These are phyloP conservation scores for Pholiota adiposa DNA, from an alignment of 1,284 basidiomycete genomes.

Conservation along the genomic window DNA sequence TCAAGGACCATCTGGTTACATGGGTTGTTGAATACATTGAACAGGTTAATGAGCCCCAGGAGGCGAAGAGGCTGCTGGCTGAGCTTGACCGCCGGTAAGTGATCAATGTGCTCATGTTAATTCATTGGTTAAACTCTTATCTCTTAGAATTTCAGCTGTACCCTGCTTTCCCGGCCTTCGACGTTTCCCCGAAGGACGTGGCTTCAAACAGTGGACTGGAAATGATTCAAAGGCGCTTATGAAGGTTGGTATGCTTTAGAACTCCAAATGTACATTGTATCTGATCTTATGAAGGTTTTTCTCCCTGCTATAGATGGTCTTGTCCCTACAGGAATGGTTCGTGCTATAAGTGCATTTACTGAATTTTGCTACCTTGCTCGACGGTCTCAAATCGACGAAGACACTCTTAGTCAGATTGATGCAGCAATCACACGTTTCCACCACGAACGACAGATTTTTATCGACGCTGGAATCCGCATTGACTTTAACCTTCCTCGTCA, in stretches of 20 bases:
- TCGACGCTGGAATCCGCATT: slow-evolving; percentile 7
- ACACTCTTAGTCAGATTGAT: not conserved
- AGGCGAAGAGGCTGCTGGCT: slow-evolving; percentile 26
- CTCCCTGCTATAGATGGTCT: slow-evolving; percentile 32
- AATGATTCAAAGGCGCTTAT: slow-evolving; percentile 38
- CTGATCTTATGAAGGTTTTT: slow-evolving; percentile 26
- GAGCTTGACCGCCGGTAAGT: slow-evolving; percentile 38
- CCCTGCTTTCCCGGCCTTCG: slow-evolving; percentile 26
- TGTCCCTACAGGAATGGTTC: slow-evolving; percentile 31
- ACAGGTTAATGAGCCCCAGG: slow-evolving; percentile 11
- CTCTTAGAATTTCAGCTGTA: slow-evolving; percentile 24
- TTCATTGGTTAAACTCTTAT: not conserved
- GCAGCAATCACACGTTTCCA: slow-evolving; percentile 30
- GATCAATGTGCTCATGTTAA: not conserved
- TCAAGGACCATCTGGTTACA: slow-evolving; percentile 35
- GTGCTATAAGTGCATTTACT: slow-evolving; percentile 30
- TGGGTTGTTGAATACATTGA: slow-evolving; percentile 39
- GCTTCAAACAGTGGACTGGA: slow-evolving; percentile 35
- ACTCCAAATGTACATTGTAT: too few relatives aligned
- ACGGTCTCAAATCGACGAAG: slow-evolving; percentile 18
- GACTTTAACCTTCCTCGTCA: not conserved
- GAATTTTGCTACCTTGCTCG: slow-evolving; percentile 42
- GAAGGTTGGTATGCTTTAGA: slow-evolving; percentile 25
- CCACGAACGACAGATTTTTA: slow-evolving; percentile 34
- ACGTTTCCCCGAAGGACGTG: slow-evolving; percentile 26